A percentile compares a stretch with the other conserved stretches of the same genome.
These are phyloP conservation scores for Scheffersomyces lignosus DNA, from an alignment of 805 yeast species.

Conservation along the genomic window DNA sequence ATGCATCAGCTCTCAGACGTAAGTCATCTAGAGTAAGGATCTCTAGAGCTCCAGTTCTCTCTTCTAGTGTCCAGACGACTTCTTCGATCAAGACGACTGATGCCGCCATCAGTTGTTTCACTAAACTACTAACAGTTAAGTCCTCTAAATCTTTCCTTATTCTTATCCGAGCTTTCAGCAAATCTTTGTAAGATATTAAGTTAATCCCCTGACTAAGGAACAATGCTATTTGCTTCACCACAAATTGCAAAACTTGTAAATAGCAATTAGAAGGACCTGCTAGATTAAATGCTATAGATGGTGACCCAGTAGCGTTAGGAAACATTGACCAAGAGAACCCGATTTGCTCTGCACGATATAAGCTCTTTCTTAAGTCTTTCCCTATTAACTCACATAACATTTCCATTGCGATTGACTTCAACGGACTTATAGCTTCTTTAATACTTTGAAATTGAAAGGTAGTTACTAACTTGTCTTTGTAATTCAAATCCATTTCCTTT, in stretches of 20 bases:
- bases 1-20: constrained; percentile 20
- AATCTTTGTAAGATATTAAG: constrained; percentile 27
- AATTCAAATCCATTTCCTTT: constrained; percentile 26
- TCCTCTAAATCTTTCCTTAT: constrained; percentile 49
- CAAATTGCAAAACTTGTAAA: constrained; percentile 26
- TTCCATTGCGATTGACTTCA: constrained; percentile 50
- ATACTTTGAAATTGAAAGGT: constrained; percentile 47
- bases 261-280: constrained; percentile 53
- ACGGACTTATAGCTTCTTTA: constrained; percentile 29
- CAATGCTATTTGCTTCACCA: constrained; percentile 31
- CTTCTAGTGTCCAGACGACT: constrained; percentile 53
- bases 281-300: constrained; percentile 51
- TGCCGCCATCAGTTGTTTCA: constrained; percentile 50
- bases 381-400: constrained; percentile 51
- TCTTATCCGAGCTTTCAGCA: constrained; percentile 46
- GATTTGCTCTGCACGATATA: constrained; percentile 57
- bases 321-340: constrained; percentile 58
- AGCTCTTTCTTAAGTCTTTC: constrained; percentile 30
- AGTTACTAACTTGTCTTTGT: constrained; percentile 34
- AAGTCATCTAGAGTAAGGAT: constrained; percentile 41
- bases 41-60: constrained; percentile 57
- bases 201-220: constrained; percentile 11
- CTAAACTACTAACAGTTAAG: constrained; percentile 44
- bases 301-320: constrained; percentile 56
- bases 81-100: constrained; percentile 55